A percentile compares a stretch with the other conserved stretches of the same genome.
These are phyloP conservation scores for Rutidosis leptorrhynchoides DNA, from an alignment of 129 eudicot genomes.

Conservation along the genomic window DNA sequence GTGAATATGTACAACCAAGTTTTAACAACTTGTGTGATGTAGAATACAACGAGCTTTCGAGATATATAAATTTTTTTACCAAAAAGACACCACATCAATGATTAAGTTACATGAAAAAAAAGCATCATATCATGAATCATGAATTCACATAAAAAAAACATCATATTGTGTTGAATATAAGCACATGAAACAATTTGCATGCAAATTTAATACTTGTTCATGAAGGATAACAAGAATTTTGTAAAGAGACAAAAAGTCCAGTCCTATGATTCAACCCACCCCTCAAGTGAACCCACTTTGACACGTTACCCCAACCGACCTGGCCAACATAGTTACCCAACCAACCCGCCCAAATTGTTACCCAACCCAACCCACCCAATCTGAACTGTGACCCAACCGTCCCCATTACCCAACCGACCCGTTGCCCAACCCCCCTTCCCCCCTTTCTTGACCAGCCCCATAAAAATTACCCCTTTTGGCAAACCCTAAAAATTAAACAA, in stretches of 20 bases:
- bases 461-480: slow-evolving; percentile 2
- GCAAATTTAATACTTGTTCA: neutral
- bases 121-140: slow-evolving; percentile 7
- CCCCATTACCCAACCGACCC: too few relatives aligned
- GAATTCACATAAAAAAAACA: slow-evolving; percentile 11
- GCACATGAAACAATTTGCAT: neutral
- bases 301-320: slow-evolving; percentile 2
- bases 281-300: neutral
- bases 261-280: neutral
- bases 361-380: neutral
- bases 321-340: neutral
- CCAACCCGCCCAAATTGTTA: neutral
- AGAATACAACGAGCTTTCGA: neutral
- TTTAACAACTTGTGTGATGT: neutral
- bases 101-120: slow-evolving; percentile 12
- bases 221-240: neutral
- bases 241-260: neutral
- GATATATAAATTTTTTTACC: slow-evolving; percentile 14
- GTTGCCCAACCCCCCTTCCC: neutral
- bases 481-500: neutral
- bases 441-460: neutral
- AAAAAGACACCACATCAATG: neutral
- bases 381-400: too few relatives aligned
- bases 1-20: slow-evolving; percentile 9
- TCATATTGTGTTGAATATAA: neutral